A percentile compares a stretch with the other conserved stretches of the same genome.
phyloP scores from a whole-genome alignment of 768 basidiomycete genomes.

The Boletus rex-veris region DNA sequence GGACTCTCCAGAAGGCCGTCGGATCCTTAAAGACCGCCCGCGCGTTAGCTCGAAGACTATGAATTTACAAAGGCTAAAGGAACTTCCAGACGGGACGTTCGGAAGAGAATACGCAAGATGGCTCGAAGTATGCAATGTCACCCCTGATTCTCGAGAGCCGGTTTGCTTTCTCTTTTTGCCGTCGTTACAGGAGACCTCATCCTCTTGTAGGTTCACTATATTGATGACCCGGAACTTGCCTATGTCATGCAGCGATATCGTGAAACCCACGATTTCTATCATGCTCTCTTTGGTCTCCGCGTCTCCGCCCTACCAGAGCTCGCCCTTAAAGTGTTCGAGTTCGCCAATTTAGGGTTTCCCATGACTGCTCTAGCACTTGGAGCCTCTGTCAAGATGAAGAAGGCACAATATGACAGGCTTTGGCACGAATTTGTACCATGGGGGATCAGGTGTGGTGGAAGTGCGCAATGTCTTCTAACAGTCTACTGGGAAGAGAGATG shows the following conservation, averaged over 20 bases:
- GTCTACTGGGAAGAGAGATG: conserved; percentile 97
- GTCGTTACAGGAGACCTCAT: background rate
- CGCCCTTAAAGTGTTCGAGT: conserved; percentile 92
- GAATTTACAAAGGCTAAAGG: conserved; percentile 62
- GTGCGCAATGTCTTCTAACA: conserved; percentile 72
- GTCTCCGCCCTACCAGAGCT: conserved; percentile 90
- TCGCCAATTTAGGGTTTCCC: conserved; percentile 86
- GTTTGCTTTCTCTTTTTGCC: conserved; percentile 42
- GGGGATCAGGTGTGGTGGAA: conserved; percentile 83
- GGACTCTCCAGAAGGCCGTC: conserved; percentile 74
- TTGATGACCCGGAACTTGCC: conserved; percentile 91
- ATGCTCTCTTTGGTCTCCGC: conserved; percentile 84
- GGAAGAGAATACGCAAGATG: conserved; percentile 86
- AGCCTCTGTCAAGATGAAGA: conserved; percentile 34
- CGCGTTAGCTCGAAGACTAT: conserved; percentile 74
- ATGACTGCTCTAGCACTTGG: conserved; percentile 79
- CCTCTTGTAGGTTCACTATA: conserved; percentile 76
- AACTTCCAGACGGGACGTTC: conserved; percentile 75
- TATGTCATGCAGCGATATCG: conserved; percentile 98
- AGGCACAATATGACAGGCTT: conserved; percentile 50
- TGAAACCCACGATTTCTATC: conserved; percentile 97
- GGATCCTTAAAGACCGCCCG: conserved; percentile 80
- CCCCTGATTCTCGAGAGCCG: conserved; percentile 90
- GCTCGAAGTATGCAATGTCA: conserved; percentile 84
- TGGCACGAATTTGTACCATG: conserved; percentile 87